phyloP scores from a whole-genome alignment of 108 stramenopile genomes.

The Poteriospumella lacustris region DNA sequence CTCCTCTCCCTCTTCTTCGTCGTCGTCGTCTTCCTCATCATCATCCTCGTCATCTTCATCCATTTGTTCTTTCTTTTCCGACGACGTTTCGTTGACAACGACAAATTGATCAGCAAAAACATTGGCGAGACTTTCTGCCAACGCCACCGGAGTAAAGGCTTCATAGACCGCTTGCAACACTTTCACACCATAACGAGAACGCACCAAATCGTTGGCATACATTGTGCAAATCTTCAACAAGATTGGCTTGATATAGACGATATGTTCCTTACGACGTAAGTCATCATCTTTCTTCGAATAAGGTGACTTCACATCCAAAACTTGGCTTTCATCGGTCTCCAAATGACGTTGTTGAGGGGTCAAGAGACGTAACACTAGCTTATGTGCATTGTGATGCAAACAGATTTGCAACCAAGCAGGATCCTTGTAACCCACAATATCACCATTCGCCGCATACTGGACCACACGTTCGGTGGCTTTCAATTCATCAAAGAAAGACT shows the following conservation, averaged over 20 bases:
- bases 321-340: not conserved
- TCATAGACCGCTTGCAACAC: not conserved
- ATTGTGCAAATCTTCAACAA: not conserved
- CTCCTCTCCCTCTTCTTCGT: not conserved
- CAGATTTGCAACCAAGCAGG: constrained; percentile 15
- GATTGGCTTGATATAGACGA: not conserved
- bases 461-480: not conserved
- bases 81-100: not conserved
- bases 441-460: constrained; percentile 3
- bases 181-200: not conserved
- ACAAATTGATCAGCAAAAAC: not conserved
- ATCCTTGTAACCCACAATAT: not conserved
- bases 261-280: constrained; percentile 11
- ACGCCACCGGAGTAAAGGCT: not conserved
- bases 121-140: not conserved
- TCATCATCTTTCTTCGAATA: not conserved
- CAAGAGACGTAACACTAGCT: constrained; percentile 4
- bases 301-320: not conserved
- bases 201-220: constrained; percentile 5
- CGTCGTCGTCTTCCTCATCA: not conserved
- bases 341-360: not conserved
- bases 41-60: not conserved
- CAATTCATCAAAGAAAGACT: constrained; percentile 14
- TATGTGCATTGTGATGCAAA: not conserved
- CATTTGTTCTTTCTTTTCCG: not conserved